Evolutionary conservation across 768 basidiomycete species (phyloP).

Genomic region (Kwoniella bestiolae): DNA sequence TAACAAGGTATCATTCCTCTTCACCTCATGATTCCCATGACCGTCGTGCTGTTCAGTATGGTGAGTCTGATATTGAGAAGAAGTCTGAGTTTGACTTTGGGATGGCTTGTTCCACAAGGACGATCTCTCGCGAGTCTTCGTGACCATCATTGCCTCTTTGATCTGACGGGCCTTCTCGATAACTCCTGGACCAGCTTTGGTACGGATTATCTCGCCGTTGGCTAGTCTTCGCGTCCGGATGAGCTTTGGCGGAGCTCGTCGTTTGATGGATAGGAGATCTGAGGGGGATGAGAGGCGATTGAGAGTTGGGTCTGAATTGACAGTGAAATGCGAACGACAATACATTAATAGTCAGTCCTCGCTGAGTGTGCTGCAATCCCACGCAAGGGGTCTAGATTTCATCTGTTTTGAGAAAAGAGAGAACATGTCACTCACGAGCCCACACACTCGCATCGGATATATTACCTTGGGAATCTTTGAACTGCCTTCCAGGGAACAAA

Average conservation of each 20-base stretch:
- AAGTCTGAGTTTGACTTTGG: background rate
- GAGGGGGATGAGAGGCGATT: slow-evolving; percentile 46
- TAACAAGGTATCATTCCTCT: background rate
- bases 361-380: too few species aligned
- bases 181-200: slow-evolving; percentile 47
- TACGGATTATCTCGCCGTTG: slow-evolving; percentile 48
- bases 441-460: slow-evolving; percentile 55
- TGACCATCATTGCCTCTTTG: slow-evolving; percentile 32
- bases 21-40: background rate
- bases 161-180: slow-evolving; percentile 46
- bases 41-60: background rate
- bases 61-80: background rate
- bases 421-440: slow-evolving; percentile 42
- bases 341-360: too few species aligned
- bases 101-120: background rate
- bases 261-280: slow-evolving; percentile 49
- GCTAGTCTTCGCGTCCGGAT: slow-evolving; percentile 54
- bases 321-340: too few species aligned
- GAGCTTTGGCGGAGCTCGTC: slow-evolving; percentile 55
- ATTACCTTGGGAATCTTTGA: slow-evolving; percentile 53
- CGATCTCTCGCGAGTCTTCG: background rate
- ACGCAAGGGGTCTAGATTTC: background rate
- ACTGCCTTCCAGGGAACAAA: slow-evolving; percentile 53
- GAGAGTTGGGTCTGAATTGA: slow-evolving; percentile 46
- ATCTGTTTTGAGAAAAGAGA: too few species aligned